phyloP scores from a whole-genome alignment of 306 rosid species.

The Vigna mungo region DNA sequence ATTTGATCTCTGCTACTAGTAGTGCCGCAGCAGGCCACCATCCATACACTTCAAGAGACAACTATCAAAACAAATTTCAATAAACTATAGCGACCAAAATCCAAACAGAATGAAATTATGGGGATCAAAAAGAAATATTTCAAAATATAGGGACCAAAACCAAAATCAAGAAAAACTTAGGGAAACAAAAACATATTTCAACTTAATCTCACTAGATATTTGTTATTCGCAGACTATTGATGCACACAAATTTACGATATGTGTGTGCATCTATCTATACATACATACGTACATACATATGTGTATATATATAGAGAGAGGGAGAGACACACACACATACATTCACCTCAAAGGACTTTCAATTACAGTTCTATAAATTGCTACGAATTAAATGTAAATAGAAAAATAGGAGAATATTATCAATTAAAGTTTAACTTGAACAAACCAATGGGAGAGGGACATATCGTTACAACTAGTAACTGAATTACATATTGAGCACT shows the following conservation, averaged over 20 bases:
- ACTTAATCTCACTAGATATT: not conserved
- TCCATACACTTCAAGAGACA: not conserved
- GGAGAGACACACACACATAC: too few species aligned
- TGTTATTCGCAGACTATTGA: not conserved
- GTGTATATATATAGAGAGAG: too few species aligned
- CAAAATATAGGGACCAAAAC: not conserved
- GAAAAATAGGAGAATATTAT: not conserved
- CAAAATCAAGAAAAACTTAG: not conserved
- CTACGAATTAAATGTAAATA: not conserved
- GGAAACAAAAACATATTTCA: not conserved
- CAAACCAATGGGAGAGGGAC: not conserved
- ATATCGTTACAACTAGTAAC: not conserved
- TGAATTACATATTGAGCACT: not conserved
- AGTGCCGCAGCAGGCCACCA: not conserved
- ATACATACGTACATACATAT: too few species aligned
- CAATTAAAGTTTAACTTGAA: constrained; percentile 3
- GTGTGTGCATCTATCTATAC: too few species aligned
- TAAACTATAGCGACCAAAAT: not conserved
- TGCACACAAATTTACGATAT: not conserved
- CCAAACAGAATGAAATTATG: not conserved
- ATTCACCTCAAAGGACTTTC: not conserved
- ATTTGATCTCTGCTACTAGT: not conserved
- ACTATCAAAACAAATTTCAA: not conserved
- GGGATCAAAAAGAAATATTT: not conserved
- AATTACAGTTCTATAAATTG: not conserved